Evolutionary conservation across 352 stramenopile genomes (phyloP).

Genomic region (Blastocystis hominis): DNA sequence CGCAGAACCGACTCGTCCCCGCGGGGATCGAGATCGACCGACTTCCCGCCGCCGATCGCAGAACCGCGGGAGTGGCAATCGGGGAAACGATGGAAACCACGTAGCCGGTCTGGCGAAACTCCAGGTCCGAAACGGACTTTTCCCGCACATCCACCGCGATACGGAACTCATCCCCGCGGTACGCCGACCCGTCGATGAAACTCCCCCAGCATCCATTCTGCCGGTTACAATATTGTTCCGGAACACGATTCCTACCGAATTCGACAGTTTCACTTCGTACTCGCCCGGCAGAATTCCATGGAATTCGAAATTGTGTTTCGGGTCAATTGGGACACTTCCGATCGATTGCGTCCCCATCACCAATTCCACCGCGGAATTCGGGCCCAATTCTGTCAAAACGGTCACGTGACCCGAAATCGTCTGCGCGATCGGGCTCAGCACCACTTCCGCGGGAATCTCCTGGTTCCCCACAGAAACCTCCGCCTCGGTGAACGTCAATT

Average conservation of each 20-base stretch:
- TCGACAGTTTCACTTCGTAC: neutral
- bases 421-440: neutral
- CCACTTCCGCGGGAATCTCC: neutral
- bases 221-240: neutral
- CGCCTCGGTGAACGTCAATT: neutral
- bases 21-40: neutral
- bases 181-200: neutral
- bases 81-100: neutral
- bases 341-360: neutral
- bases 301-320: neutral
- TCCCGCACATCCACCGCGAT: neutral
- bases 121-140: neutral
- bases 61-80: neutral
- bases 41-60: neutral
- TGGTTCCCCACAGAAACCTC: neutral
- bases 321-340: neutral
- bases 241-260: neutral
- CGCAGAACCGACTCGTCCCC: neutral
- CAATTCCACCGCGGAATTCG: neutral
- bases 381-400: neutral
- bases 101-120: neutral
- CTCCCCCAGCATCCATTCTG: slow-evolving; percentile 13
- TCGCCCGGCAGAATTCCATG: neutral
- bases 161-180: neutral
- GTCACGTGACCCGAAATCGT: neutral